These are phyloP conservation scores for Ascochyta clinopodiicola DNA, from an alignment of 2,329 filamentous ascomycete genomes.

Conservation along the genomic window DNA sequence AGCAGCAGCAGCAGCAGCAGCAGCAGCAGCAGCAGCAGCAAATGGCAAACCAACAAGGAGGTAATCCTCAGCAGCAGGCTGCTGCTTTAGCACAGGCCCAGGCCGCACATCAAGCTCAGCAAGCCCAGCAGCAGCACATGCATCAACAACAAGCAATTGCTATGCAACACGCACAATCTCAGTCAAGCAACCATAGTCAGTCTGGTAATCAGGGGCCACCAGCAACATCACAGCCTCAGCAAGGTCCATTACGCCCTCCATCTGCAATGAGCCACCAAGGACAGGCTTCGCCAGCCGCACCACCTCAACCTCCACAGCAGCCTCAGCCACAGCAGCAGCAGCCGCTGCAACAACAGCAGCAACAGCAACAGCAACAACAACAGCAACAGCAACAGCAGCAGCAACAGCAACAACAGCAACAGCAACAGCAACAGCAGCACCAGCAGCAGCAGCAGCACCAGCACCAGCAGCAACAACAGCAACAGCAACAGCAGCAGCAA, in stretches of 20 bases:
- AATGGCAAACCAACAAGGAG: conserved; percentile 49
- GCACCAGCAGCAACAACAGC: conserved; percentile 35
- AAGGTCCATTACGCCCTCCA: conserved; percentile 48
- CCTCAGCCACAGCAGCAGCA: conserved; percentile 49
- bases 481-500: conserved; percentile 47
- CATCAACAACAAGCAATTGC: conserved; percentile 51
- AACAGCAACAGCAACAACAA: conserved; percentile 46
- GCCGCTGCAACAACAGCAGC: conserved; percentile 51
- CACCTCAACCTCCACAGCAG: conserved; percentile 47
- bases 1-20: conserved; percentile 50
- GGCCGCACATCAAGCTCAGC: conserved; percentile 49
- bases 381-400: conserved; percentile 47
- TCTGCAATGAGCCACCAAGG: conserved; percentile 50
- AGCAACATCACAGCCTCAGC: conserved; percentile 44
- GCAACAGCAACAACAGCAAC: conserved; percentile 43
- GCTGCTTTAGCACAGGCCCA: conserved; percentile 57
- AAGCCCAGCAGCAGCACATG: conserved; percentile 53
- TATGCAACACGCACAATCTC: conserved; percentile 58
- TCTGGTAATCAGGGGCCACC: conserved; percentile 48
- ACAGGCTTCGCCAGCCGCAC: conserved; percentile 48
- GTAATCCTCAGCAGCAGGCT: conserved; percentile 49
- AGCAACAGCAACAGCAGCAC: not conserved
- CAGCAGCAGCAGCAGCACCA: not conserved
- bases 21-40: conserved; percentile 50
- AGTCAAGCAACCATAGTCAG: conserved; percentile 58